A percentile compares a stretch with the other conserved stretches of the same genome.
These are phyloP conservation scores for Fibroporia radiculosa DNA, from an alignment of 768 basidiomycete species.

Conservation along the genomic window DNA sequence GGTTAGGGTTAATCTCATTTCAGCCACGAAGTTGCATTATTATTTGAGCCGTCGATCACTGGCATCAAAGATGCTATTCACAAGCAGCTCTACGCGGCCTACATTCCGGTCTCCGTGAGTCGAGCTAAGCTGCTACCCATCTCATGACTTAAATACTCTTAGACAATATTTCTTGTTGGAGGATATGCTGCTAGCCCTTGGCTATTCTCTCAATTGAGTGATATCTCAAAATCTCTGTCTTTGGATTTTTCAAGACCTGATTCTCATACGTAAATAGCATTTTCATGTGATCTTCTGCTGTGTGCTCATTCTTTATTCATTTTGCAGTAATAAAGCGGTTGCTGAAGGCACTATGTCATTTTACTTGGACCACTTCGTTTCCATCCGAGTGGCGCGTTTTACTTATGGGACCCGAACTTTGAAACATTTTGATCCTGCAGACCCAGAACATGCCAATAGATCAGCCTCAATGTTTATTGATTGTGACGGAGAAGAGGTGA, in stretches of 20 bases:
- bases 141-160: not conserved
- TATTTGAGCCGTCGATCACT: constrained; percentile 39
- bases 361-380: constrained; percentile 40
- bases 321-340: constrained; percentile 39
- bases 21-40: constrained; percentile 30
- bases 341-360: constrained; percentile 42
- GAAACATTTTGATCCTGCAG: constrained; percentile 25
- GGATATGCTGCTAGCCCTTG: constrained; percentile 46
- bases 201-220: constrained; percentile 58
- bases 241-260: constrained; percentile 67
- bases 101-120: not conserved
- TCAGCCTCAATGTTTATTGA: not conserved
- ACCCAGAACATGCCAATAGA: constrained; percentile 32
- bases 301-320: not conserved
- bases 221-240: constrained; percentile 40
- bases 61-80: constrained; percentile 20
- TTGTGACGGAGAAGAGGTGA: not conserved
- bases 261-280: constrained; percentile 53
- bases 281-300: not conserved
- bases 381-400: constrained; percentile 37
- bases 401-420: constrained; percentile 40
- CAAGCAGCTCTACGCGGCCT: not conserved
- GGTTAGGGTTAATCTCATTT: not conserved
- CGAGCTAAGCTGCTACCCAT: not conserved
- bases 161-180: constrained; percentile 77